A percentile compares a stretch with the other conserved stretches of the same genome.
phyloP scores from a whole-genome alignment of 1,284 basidiomycete species.

The Lignosus rhinocerotis region DNA sequence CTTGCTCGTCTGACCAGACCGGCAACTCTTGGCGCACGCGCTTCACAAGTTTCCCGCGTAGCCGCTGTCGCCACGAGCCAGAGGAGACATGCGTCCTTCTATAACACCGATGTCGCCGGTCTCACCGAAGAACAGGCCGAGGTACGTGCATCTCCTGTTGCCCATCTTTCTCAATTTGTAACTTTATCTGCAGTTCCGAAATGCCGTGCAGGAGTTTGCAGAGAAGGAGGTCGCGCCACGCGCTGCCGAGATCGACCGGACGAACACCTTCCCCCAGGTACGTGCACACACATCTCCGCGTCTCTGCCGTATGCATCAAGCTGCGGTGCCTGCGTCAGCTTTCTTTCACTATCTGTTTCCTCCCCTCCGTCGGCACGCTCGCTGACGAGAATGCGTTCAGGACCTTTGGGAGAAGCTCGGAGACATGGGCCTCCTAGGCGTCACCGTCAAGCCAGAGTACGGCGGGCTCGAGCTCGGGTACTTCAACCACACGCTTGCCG shows the following conservation, averaged over 20 bases:
- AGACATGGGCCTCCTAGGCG: constrained; percentile 81
- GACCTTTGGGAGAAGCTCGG: constrained; percentile 90
- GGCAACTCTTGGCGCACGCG: neutral
- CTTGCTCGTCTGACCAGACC: neutral
- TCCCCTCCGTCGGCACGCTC: neutral
- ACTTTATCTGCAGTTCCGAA: constrained; percentile 63
- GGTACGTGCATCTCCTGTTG: constrained; percentile 44
- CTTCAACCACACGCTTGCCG: constrained; percentile 86
- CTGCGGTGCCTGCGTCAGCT: neutral
- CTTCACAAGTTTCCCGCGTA: neutral
- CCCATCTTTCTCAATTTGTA: neutral
- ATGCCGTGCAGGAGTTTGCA: constrained; percentile 77
- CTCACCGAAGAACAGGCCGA: constrained; percentile 83
- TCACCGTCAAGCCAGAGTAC: constrained; percentile 81
- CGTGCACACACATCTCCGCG: neutral
- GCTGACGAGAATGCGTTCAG: constrained; percentile 39
- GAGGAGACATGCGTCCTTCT: constrained; percentile 55
- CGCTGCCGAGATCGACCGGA: constrained; percentile 82
- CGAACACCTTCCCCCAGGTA: constrained; percentile 77
- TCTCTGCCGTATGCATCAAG: neutral
- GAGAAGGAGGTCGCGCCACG: constrained; percentile 79
- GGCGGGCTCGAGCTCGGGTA: constrained; percentile 83
- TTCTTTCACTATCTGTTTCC: neutral
- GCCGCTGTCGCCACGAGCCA: constrained; percentile 4
- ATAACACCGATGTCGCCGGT: constrained; percentile 79